A percentile compares a stretch with the other conserved stretches of the same genome.
Conservation (phyloP, 225 moss, liverwort and hornwort species). For the Sphagnum contortum region DNA sequence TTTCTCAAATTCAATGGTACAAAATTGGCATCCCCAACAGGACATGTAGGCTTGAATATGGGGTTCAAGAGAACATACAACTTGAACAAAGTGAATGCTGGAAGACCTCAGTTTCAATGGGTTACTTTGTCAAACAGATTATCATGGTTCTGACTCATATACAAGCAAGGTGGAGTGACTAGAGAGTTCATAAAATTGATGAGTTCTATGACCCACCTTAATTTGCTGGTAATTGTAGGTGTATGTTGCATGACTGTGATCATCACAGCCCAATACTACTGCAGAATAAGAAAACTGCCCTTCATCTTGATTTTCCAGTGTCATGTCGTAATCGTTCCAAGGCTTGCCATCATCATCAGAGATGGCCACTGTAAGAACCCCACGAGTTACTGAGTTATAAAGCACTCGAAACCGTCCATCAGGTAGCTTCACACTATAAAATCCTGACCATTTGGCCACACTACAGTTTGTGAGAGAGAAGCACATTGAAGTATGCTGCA, state of each 20-base stretch:
- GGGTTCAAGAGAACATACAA: too few species aligned
- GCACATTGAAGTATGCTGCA: too few species aligned
- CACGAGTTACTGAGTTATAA: slow-evolving; percentile 72
- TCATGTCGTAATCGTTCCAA: slow-evolving; percentile 49
- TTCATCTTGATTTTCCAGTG: slow-evolving; percentile 43
- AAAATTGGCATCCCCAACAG: too few species aligned
- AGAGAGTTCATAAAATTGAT: too few species aligned
- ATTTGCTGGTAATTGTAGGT: slow-evolving; percentile 72
- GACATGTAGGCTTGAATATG: too few species aligned
- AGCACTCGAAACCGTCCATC: slow-evolving; percentile 68
- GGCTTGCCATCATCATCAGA: slow-evolving; percentile 67
- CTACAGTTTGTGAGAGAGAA: too few species aligned
- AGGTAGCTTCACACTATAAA: slow-evolving; percentile 70
- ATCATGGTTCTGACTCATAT: too few species aligned
- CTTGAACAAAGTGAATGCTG: too few species aligned
- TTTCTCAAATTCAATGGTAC: too few species aligned
- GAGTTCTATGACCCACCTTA: slow-evolving; percentile 27
- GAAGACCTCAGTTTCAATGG: too few species aligned
- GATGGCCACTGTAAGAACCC: slow-evolving; percentile 56
- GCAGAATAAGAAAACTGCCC: slow-evolving; percentile 76
- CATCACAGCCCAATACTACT: slow-evolving; percentile 65
- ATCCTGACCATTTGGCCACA: slow-evolving; percentile 21
- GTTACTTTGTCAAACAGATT: too few species aligned
- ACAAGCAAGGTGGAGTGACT: too few species aligned
- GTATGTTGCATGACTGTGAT: slow-evolving; percentile 64